Conservation (phyloP, 148 eudicot species). For the Arctostaphylos glauca region DNA sequence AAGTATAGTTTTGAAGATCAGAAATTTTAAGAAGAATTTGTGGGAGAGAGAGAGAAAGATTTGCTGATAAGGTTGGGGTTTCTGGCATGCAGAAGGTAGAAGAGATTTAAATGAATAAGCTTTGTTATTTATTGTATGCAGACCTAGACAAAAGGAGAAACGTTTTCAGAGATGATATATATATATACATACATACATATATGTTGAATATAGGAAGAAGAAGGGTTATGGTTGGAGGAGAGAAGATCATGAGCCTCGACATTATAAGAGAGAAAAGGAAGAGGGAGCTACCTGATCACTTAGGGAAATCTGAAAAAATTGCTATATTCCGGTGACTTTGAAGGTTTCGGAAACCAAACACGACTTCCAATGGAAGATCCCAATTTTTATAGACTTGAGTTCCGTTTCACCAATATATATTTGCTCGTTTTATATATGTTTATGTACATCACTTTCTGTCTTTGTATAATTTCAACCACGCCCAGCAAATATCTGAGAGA, state of each 20-base stretch:
- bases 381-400: not conserved
- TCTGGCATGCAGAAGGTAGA: not conserved
- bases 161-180: not conserved
- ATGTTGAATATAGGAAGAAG: not conserved
- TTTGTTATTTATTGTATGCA: not conserved
- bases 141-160: not conserved
- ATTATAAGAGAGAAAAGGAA: not conserved
- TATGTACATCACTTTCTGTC: not conserved
- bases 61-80: not conserved
- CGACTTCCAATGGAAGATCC: conserved; percentile 1
- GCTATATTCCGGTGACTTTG: conserved; percentile 17
- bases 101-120: not conserved
- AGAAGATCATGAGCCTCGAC: conserved; percentile 9
- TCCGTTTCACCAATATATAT: not conserved
- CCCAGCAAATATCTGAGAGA: not conserved
- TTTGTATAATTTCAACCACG: not conserved
- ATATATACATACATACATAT: too few species aligned
- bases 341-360: conserved; percentile 14
- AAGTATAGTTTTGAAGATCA: too few species aligned
- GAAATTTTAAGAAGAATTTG: too few species aligned
- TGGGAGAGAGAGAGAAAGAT: not conserved
- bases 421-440: not conserved
- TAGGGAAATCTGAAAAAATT: not conserved
- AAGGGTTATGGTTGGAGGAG: not conserved
- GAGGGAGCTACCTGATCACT: conserved; percentile 1